Conservation (phyloP, 306 rosid genomes). For the cucumber (Cucumis sativus) region Cucumber_9930_V3 NC_026660.2:22555501-22556000, state of each 20-base stretch:
- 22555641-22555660: not conserved
- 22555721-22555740: conserved; percentile 30
- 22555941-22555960: not conserved
- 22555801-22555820: conserved; percentile 18
- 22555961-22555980: too few relatives aligned
- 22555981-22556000: too few relatives aligned
- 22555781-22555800: conserved; percentile 6
- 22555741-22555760: conserved; percentile 14
- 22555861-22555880: conserved; percentile 5
- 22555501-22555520: not conserved
- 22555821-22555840: conserved; percentile 28
- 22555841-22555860: conserved; percentile 19
- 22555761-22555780: not conserved
- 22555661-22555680: too few relatives aligned
- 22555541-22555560: not conserved
- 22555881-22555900: conserved; percentile 30
- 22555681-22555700: not conserved
- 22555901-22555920: not conserved
- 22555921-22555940: not conserved
- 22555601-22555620: not conserved
- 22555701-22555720: not conserved
- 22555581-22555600: not conserved
- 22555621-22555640: not conserved
- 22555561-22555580: not conserved
- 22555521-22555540: not conserved